Evolutionary conservation across 225 moss, liverwort and hornwort species (phyloP), one percentile per base, ranked within the genome.

Genomic region (Pleurozium schreberi): DNA sequence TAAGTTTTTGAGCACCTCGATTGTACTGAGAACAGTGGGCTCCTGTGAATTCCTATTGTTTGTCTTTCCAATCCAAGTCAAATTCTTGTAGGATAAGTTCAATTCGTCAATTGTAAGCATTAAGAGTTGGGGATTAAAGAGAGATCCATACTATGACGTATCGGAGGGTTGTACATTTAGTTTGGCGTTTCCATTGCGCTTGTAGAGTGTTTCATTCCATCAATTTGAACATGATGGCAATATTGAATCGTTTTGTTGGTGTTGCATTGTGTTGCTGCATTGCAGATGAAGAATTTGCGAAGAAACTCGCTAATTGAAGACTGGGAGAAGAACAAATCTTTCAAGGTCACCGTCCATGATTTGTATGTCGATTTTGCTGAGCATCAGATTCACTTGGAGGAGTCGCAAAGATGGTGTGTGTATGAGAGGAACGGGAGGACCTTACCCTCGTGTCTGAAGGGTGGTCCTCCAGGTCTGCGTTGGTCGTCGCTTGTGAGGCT

Each of bases 401-500:
- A 87, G 61, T 33, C 70, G 12, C 76, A 13, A 42, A 90, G 84
- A 45, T 30, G 70, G 87, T 90, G 90, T 69, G 69, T 90, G 25
- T 78, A 42, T 52, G 69, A 87, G 60, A 90, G 67, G 62, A 42
- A 53, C 20, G 70, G 5, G 12, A 55, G 36, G 38, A 77, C 61
- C 11, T 63, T 90, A 70, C 87, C 87, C 25, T 40, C 1, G 21
- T 60, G 30, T 78, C 43, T 87, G 9, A 58, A 84, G 71, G 79
- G 84, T 23, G 21, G 3, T 60, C 70, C 87, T 77, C 28, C 78
- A 16, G 70, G 79, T 59, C 5, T 19, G 50, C 84, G 67, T 78
- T 84, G 84, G 84, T 83, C 78, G n/a, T 59, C 42, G 27, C 78
- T 90, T 84, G 78, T 69, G n/a, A 87, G 90, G 27, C 75, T 90